Evolutionary conservation across 768 basidiomycete genomes (phyloP).

Genomic region (Flagelloscypha sp.): DNA sequence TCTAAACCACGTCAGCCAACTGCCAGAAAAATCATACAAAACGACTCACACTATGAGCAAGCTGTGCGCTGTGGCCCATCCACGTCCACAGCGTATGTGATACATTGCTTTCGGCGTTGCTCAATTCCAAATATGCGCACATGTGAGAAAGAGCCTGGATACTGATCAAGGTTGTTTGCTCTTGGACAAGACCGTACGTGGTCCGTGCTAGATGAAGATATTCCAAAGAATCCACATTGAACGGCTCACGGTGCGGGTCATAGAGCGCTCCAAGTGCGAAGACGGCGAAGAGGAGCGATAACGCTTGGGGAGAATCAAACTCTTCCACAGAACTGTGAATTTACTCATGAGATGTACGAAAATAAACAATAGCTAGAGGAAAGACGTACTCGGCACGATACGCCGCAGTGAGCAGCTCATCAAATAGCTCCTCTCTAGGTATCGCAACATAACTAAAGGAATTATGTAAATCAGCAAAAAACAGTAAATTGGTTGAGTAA

Average conservation of each 20-base stretch:
- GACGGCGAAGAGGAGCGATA: conserved; percentile 56
- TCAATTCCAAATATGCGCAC: conserved; percentile 47
- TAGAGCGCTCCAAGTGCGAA: conserved; percentile 63
- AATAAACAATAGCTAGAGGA: not conserved
- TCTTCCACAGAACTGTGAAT: conserved; percentile 31
- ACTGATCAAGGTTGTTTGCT: conserved; percentile 34
- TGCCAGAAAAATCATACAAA: conserved; percentile 6
- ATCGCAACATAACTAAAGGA: conserved; percentile 45
- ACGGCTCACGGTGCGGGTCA: conserved; percentile 40
- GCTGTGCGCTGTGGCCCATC: conserved; percentile 49
- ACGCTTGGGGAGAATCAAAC: conserved; percentile 37
- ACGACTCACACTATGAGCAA: conserved; percentile 49
- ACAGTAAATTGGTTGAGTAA: not conserved
- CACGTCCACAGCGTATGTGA: conserved; percentile 47
- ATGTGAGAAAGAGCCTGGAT: conserved; percentile 25
- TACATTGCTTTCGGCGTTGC: conserved; percentile 39
- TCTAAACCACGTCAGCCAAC: conserved; percentile 18
- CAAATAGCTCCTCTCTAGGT: conserved; percentile 44
- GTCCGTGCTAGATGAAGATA: conserved; percentile 55
- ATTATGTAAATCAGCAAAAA: conserved; percentile 4
- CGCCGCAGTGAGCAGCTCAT: conserved; percentile 44
- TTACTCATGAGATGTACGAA: conserved; percentile 4
- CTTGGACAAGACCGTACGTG: conserved; percentile 44
- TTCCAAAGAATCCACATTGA: conserved; percentile 47
- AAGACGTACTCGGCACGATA: conserved; percentile 43